Conservation (phyloP, 2,329 filamentous ascomycete species). For the Hypoxylon sp. region DNA sequence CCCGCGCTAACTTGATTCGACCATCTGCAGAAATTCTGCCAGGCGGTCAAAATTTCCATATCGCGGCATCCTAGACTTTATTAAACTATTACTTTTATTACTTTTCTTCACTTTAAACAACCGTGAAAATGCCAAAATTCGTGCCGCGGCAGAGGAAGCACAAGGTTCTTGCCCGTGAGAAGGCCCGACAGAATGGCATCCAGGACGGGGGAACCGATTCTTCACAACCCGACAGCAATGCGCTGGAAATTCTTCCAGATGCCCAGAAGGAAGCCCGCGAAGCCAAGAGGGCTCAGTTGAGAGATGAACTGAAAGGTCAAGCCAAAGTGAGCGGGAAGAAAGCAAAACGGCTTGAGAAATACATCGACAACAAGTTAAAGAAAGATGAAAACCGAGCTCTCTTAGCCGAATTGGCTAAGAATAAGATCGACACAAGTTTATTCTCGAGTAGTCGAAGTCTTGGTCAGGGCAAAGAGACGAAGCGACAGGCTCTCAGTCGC, state of each 20-base stretch:
- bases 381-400: slow-evolving; percentile 91
- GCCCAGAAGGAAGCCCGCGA: slow-evolving; percentile 56
- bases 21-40: slow-evolving; percentile 41
- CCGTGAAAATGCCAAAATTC: slow-evolving; percentile 60
- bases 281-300: slow-evolving; percentile 63
- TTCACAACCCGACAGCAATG: slow-evolving; percentile 61
- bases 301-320: slow-evolving; percentile 61
- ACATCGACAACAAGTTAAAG: slow-evolving; percentile 87
- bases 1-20: slow-evolving; percentile 41
- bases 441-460: slow-evolving; percentile 81
- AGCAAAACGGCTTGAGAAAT: slow-evolving; percentile 72
- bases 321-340: slow-evolving; percentile 71
- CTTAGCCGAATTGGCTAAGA: slow-evolving; percentile 80
- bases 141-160: slow-evolving; percentile 73
- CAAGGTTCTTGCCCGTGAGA: slow-evolving; percentile 71
- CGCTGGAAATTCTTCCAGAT: slow-evolving; percentile 58
- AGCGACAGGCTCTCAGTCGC: slow-evolving; percentile 71
- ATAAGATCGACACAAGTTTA: slow-evolving; percentile 82
- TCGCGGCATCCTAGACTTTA: too few species aligned
- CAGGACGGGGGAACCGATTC: slow-evolving; percentile 50
- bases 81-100: slow-evolving; percentile 19
- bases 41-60: slow-evolving; percentile 47
- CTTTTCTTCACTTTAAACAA: slow-evolving; percentile 14
- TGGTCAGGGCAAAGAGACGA: slow-evolving; percentile 76
- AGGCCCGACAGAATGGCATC: slow-evolving; percentile 54